These are phyloP conservation scores for Blastobotrys serpentis DNA, from an alignment of 1,139 yeast species.

Conservation along the genomic window DNA sequence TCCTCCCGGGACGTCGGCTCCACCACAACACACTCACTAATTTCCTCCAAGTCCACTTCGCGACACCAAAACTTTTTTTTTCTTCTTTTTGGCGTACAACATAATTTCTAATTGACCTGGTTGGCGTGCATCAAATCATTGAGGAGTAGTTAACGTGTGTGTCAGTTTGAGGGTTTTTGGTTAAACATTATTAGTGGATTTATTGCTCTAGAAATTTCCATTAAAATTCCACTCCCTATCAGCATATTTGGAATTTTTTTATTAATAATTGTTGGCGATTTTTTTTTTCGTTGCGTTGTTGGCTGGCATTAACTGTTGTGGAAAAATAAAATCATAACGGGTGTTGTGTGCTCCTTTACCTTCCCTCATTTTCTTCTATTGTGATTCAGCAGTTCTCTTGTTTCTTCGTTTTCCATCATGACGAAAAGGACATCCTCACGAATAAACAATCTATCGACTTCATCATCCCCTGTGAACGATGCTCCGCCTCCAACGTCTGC, in stretches of 20 bases:
- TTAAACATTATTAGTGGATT: background rate
- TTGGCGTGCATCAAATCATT: too few species aligned
- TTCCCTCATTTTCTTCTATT: background rate
- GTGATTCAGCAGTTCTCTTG: background rate
- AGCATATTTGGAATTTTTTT: constrained; percentile 4
- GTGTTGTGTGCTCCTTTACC: background rate
- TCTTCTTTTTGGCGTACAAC: background rate
- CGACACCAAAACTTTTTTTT: background rate
- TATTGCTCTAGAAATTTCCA: too few species aligned
- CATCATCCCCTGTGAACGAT: background rate
- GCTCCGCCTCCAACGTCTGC: constrained; percentile 7
- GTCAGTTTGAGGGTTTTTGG: background rate
- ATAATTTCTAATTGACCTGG: too few species aligned
- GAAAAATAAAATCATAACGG: background rate
- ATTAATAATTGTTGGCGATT: background rate
- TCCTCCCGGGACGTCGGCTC: background rate
- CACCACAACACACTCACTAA: background rate
- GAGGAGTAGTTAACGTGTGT: constrained; percentile 1
- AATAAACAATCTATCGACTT: background rate
- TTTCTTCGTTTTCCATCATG: background rate
- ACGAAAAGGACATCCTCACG: constrained; percentile 5
- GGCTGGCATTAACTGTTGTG: background rate
- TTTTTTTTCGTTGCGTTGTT: background rate
- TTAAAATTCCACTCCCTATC: too few species aligned
- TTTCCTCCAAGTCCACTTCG: background rate